Evolutionary conservation across 139 green algal species (phyloP).

Genomic region (Penium margaritaceum): DNA sequence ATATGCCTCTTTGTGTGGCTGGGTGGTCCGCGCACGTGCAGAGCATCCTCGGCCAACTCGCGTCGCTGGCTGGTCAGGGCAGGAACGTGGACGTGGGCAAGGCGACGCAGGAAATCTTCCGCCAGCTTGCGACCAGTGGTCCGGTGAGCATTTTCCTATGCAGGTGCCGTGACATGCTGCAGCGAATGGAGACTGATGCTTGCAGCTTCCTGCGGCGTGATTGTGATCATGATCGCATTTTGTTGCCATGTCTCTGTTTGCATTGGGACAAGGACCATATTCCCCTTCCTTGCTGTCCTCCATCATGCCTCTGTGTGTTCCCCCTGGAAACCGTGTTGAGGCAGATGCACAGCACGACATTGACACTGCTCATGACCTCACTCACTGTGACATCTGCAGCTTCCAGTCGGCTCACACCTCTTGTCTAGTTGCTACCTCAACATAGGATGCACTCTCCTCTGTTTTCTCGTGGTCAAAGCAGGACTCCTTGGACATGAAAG

Average conservation of each 20-base stretch:
- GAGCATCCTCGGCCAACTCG: neutral
- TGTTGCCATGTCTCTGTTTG: too few species aligned
- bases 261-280: too few species aligned
- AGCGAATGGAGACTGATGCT: neutral
- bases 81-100: neutral
- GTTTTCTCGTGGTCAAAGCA: neutral
- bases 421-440: neutral
- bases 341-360: too few species aligned
- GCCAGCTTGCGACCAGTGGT: neutral
- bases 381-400: neutral
- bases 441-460: neutral
- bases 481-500: neutral
- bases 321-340: too few species aligned
- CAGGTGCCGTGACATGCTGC: neutral
- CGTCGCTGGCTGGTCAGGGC: too few species aligned
- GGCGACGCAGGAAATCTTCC: conserved; percentile 9
- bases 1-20: too few species aligned
- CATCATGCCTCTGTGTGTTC: too few species aligned
- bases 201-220: neutral
- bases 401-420: too few species aligned
- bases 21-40: too few species aligned
- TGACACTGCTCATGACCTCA: too few species aligned
- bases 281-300: too few species aligned
- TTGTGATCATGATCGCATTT: too few species aligned
- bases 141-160: neutral